A percentile compares a stretch with the other conserved stretches of the same genome.
These are phyloP conservation scores for Chlorella sp. DNA, from an alignment of 139 green algal genomes.

Conservation along the genomic window DNA sequence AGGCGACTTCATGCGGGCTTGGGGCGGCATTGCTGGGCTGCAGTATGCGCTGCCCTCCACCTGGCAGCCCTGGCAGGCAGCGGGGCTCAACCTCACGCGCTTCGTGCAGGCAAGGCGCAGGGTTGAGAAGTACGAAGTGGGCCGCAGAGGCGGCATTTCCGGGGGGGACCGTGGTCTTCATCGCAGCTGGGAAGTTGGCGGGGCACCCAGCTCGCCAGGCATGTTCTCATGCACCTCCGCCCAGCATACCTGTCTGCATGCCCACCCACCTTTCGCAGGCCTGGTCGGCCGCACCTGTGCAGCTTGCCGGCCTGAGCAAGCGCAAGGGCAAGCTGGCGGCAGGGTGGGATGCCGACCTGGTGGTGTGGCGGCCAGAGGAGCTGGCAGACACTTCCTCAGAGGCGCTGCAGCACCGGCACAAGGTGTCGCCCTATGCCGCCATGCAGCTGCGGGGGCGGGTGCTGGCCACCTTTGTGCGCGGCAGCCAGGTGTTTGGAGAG, in stretches of 20 bases:
- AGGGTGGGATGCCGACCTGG: conserved; percentile 89
- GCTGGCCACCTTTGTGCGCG: conserved; percentile 79
- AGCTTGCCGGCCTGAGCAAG: conserved; percentile 63
- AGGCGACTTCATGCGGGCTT: conserved; percentile 92
- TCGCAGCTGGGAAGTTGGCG: no score
- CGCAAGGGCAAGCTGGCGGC: conserved; percentile 77
- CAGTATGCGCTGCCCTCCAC: conserved; percentile 91
- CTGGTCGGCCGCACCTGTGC: conserved; percentile 64
- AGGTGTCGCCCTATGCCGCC: conserved; percentile 75
- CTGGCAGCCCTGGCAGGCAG: conserved; percentile 69
- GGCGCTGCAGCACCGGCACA: conserved; percentile 77
- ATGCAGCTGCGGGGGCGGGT: conserved; percentile 69
- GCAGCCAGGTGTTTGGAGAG: conserved; percentile 64
- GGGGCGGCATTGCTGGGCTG: conserved; percentile 94
- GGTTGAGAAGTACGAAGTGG: no score
- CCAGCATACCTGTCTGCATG: background rate
- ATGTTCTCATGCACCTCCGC: background rate
- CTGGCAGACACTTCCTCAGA: conserved; percentile 65
- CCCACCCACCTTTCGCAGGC: background rate
- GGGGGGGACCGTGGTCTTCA: no score
- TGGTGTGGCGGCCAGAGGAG: conserved; percentile 86
- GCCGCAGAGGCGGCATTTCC: no score
- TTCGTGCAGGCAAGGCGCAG: background rate
- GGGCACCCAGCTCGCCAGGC: no score
- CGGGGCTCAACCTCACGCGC: conserved; percentile 5